These are phyloP conservation scores for Ashbya aceris DNA, from an alignment of 1,139 yeast genomes.

Conservation along the genomic window DNA sequence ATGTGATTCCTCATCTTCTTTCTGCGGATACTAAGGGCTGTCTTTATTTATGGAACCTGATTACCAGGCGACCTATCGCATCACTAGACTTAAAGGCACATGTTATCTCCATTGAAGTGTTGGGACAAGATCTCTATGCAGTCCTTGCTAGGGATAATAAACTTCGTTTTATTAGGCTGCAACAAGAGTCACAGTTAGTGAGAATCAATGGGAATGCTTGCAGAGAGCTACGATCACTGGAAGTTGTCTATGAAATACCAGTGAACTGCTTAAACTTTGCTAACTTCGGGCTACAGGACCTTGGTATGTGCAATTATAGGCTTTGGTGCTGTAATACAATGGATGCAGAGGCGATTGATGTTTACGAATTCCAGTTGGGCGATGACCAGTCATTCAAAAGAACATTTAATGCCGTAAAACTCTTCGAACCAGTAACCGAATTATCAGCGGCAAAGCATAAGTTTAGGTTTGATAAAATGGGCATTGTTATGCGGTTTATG, in stretches of 20 bases:
- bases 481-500: conserved; percentile 24
- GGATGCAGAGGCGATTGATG: conserved; percentile 24
- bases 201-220: not conserved
- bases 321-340: conserved; percentile 26
- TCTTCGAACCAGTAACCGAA: conserved; percentile 10
- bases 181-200: not conserved
- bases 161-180: conserved; percentile 17
- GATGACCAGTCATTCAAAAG: conserved; percentile 19
- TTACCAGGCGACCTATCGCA: conserved; percentile 21
- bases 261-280: conserved; percentile 29
- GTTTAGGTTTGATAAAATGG: conserved; percentile 17
- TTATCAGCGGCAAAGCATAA: conserved; percentile 3
- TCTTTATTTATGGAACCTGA: conserved; percentile 22
- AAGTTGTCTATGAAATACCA: conserved; percentile 22
- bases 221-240: conserved; percentile 2
- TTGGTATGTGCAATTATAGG: conserved; percentile 10
- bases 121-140: conserved; percentile 11
- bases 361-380: conserved; percentile 18
- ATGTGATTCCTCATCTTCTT: conserved; percentile 13
- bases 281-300: conserved; percentile 15
- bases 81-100: conserved; percentile 8
- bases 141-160: conserved; percentile 23
- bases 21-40: conserved; percentile 25
- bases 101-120: conserved; percentile 14
- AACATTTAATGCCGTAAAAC: conserved; percentile 14